phyloP scores from a whole-genome alignment of 2,329 filamentous ascomycete species.

The Fusarium austroafricanum region DNA sequence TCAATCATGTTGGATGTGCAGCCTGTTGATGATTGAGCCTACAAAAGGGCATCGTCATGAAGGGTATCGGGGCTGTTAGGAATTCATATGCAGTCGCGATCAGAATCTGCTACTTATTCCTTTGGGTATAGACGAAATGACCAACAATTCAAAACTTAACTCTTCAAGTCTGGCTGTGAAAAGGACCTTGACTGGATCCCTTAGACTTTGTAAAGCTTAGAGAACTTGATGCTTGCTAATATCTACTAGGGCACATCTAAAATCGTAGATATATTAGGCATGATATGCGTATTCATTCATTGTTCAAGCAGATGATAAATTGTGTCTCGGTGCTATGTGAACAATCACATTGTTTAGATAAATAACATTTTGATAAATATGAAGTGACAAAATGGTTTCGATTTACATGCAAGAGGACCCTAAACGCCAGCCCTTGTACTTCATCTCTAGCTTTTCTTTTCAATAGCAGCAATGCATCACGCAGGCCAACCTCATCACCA shows the following conservation, averaged over 20 bases:
- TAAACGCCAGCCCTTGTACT: constrained; percentile 43
- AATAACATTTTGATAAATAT: constrained; percentile 21
- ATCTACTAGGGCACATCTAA: too few species aligned
- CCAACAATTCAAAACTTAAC: constrained; percentile 43
- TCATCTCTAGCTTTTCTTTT: constrained; percentile 41
- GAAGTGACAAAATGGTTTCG: constrained; percentile 38
- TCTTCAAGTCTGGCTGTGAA: not conserved
- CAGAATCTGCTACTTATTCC: constrained; percentile 52
- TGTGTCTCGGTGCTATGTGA: not conserved
- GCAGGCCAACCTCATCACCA: constrained; percentile 6
- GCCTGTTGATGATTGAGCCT: constrained; percentile 24
- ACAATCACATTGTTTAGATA: not conserved
- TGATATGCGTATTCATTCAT: too few species aligned
- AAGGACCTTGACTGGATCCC: too few species aligned
- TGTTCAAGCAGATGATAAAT: too few species aligned
- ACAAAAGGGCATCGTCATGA: constrained; percentile 21
- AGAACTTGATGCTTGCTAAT: too few species aligned
- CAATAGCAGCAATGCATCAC: constrained; percentile 31
- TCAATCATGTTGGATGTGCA: constrained; percentile 32
- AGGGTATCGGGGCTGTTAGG: constrained; percentile 27
- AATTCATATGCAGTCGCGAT: constrained; percentile 38
- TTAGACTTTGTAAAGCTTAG: too few species aligned
- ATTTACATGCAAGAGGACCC: constrained; percentile 43
- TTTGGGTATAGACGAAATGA: constrained; percentile 54
- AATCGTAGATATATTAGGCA: too few species aligned